These are phyloP conservation scores for Ostreobium quekettii DNA, from an alignment of 139 green algal species.

Conservation along the genomic window DNA sequence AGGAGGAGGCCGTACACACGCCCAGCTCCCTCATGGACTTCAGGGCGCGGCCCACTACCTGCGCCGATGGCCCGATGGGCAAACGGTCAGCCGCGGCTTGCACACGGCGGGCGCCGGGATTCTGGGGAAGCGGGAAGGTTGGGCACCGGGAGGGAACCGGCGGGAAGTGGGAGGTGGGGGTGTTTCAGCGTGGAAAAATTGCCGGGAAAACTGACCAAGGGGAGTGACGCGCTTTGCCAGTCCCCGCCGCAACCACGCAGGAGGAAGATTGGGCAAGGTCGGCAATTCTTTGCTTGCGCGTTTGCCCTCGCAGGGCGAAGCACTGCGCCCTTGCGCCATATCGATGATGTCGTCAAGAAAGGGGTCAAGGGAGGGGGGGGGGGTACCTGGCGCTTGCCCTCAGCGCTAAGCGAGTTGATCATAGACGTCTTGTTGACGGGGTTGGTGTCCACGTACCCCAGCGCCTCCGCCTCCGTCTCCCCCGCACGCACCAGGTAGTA, in stretches of 20 bases:
- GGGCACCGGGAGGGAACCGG: no score
- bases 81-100: constrained; percentile 22
- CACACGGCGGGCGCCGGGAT: no score
- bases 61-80: constrained; percentile 24
- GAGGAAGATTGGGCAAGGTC: neutral
- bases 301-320: no score
- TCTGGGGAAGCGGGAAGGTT: no score
- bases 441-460: constrained; percentile 49
- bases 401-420: constrained; percentile 34
- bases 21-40: constrained; percentile 7
- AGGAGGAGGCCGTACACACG: constrained; percentile 13
- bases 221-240: neutral
- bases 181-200: no score
- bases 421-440: constrained; percentile 59
- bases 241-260: neutral
- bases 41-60: constrained; percentile 19
- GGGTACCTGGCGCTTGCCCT: constrained; percentile 52
- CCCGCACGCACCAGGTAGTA: constrained; percentile 64
- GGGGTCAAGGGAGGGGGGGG: neutral
- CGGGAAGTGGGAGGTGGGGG: no score
- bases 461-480: constrained; percentile 46
- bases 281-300: neutral
- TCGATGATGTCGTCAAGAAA: no score
- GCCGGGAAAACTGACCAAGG: no score
- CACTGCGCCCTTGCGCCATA: no score